These are phyloP conservation scores for Epichloe baconii DNA, from an alignment of 2,329 filamentous ascomycete genomes.

Conservation along the genomic window DNA sequence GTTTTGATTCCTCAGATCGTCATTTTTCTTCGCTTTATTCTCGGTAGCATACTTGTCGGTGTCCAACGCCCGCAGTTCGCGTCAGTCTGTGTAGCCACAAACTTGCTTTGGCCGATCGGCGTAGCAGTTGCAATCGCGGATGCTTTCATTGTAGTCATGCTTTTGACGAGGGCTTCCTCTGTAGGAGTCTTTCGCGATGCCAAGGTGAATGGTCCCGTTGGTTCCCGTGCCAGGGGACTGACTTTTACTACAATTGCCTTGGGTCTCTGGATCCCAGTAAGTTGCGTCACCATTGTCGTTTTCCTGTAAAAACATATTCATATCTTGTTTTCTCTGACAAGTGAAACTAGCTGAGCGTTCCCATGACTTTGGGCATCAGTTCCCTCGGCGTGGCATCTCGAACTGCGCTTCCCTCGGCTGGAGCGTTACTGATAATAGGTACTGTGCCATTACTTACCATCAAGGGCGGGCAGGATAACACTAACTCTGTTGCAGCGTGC, in stretches of 20 bases:
- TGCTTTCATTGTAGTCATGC: conserved; percentile 27
- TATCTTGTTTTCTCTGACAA: not conserved
- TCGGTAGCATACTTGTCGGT: conserved; percentile 42
- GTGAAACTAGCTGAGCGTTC: conserved; percentile 32
- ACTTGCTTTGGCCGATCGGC: conserved; percentile 30
- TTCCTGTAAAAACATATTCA: not conserved
- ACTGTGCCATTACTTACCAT: conserved; percentile 6
- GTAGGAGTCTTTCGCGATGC: conserved; percentile 20
- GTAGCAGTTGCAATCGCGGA: conserved; percentile 33
- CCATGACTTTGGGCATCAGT: conserved; percentile 35
- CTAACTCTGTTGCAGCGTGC: conserved; percentile 6
- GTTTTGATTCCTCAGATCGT: conserved; percentile 31
- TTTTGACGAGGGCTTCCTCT: conserved; percentile 29
- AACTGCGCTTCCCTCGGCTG: conserved; percentile 37
- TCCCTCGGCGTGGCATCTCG: conserved; percentile 29
- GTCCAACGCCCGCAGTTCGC: conserved; percentile 39
- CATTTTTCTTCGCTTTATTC: conserved; percentile 33
- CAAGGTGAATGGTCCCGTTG: conserved; percentile 14
- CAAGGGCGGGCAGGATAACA: conserved; percentile 18
- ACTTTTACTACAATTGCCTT: conserved; percentile 30
- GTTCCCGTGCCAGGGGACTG: conserved; percentile 26
- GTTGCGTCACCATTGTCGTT: conserved; percentile 13
- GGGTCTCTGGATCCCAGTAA: conserved; percentile 40
- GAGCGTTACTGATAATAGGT: conserved; percentile 37
- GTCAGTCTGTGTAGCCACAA: conserved; percentile 37